Evolutionary conservation across 2,329 filamentous ascomycete species (phyloP).

Genomic region (Apiospora kogelbergensis): DNA sequence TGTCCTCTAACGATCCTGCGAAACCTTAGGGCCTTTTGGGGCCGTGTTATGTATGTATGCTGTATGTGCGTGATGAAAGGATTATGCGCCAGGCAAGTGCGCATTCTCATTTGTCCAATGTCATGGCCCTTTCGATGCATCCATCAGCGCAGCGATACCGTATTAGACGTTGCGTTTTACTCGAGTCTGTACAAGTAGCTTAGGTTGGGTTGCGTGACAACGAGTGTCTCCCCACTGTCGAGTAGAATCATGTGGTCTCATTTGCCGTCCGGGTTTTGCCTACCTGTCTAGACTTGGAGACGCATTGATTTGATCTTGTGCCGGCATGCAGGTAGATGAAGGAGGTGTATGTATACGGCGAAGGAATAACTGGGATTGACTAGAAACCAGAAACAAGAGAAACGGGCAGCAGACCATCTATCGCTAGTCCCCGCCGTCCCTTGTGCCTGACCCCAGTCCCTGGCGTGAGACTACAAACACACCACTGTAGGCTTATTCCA

Average conservation of each 20-base stretch:
- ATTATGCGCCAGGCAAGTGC: not conserved
- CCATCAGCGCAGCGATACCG: not conserved
- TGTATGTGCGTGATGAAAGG: not conserved
- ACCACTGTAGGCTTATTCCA: not conserved
- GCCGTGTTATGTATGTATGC: not conserved
- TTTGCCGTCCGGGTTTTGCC: too few species aligned
- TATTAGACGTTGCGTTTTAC: not conserved
- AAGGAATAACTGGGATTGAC: not conserved
- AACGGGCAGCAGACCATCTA: not conserved
- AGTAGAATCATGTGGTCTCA: not conserved
- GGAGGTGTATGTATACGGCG: not conserved
- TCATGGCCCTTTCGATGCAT: not conserved
- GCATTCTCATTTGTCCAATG: not conserved
- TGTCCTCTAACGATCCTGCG: not conserved
- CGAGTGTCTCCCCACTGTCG: not conserved
- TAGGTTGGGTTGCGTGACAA: not conserved
- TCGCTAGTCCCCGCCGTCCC: not conserved
- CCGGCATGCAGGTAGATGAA: not conserved
- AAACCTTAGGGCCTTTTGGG: not conserved
- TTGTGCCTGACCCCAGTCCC: not conserved
- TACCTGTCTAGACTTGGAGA: not conserved
- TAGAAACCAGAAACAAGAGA: not conserved
- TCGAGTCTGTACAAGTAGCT: not conserved
- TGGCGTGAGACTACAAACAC: not conserved
- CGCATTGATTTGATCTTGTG: not conserved